Percentiles rank a stretch among this genome's conserved stretches.
Conservation (phyloP, 2,329 filamentous ascomycete genomes). For the Neocucurbitaria cava region DNA sequence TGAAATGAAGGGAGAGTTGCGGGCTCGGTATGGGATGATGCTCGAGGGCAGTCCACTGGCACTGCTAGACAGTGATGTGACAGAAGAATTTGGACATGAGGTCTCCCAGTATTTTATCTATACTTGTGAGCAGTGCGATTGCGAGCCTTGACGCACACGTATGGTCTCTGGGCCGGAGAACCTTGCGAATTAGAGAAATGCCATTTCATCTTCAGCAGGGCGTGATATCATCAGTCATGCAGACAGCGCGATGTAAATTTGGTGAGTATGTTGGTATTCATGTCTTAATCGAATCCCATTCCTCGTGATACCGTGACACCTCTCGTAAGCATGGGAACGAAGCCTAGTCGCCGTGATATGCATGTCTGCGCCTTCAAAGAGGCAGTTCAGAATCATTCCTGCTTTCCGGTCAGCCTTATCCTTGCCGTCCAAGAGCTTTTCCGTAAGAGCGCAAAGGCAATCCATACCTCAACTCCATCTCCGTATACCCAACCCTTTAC, state of each 20-base stretch:
- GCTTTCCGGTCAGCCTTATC: conserved; percentile 26
- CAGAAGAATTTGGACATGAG: neutral
- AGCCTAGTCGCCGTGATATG: conserved; percentile 40
- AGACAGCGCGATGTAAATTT: conserved; percentile 6
- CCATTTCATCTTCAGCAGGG: neutral
- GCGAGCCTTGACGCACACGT: too few relatives aligned
- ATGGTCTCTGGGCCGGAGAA: neutral
- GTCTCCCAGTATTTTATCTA: too few relatives aligned
- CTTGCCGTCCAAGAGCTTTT: neutral
- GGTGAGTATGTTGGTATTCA: conserved; percentile 41
- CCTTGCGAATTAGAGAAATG: neutral
- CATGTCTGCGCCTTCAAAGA: conserved; percentile 31
- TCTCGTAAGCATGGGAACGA: conserved; percentile 34
- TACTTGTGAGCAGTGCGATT: too few relatives aligned
- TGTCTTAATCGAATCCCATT: conserved; percentile 36
- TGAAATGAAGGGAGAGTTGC: neutral
- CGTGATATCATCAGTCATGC: neutral
- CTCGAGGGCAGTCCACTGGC: neutral
- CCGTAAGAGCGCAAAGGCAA: neutral
- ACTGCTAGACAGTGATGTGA: neutral
- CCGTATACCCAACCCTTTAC: conserved; percentile 49
- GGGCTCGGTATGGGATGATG: neutral
- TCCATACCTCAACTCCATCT: conserved; percentile 43
- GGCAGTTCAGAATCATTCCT: conserved; percentile 41
- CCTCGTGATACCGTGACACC: conserved; percentile 43